phyloP scores from a whole-genome alignment of 495 filamentous ascomycete species.

The Platismatia glauca region DNA sequence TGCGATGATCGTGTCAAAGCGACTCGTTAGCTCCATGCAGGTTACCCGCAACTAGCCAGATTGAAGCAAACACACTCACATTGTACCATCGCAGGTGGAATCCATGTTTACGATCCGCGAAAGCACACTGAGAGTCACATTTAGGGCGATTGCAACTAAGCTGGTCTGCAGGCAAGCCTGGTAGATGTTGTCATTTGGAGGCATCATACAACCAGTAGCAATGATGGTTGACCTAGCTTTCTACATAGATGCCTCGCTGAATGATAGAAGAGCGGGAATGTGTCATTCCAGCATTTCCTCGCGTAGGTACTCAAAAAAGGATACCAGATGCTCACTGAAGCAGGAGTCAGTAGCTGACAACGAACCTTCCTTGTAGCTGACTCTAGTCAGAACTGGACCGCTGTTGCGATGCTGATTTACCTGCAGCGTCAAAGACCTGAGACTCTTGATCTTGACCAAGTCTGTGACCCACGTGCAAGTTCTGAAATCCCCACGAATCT shows the following conservation, averaged over 20 bases:
- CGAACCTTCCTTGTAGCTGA: background rate
- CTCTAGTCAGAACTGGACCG: background rate
- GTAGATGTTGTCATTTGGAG: too few relatives aligned
- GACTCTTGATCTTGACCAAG: background rate
- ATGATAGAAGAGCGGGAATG: background rate
- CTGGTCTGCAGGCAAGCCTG: background rate
- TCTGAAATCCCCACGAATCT: background rate
- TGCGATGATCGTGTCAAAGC: background rate
- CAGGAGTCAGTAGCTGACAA: background rate
- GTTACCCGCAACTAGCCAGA: background rate
- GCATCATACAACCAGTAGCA: background rate
- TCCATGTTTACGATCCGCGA: too few relatives aligned
- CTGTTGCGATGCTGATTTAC: background rate
- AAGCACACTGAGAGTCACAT: background rate
- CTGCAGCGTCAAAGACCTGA: background rate
- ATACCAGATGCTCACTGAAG: background rate
- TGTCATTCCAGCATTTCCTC: background rate
- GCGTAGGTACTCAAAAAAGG: background rate
- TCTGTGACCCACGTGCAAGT: background rate
- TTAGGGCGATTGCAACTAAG: background rate
- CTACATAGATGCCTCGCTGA: background rate
- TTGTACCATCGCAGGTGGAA: too few relatives aligned
- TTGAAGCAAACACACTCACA: too few relatives aligned
- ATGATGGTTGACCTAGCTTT: background rate
- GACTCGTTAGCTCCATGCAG: background rate